These are phyloP conservation scores for Kitagawia praeruptora DNA, from an alignment of 129 eudicot species.

Conservation along the genomic window DNA sequence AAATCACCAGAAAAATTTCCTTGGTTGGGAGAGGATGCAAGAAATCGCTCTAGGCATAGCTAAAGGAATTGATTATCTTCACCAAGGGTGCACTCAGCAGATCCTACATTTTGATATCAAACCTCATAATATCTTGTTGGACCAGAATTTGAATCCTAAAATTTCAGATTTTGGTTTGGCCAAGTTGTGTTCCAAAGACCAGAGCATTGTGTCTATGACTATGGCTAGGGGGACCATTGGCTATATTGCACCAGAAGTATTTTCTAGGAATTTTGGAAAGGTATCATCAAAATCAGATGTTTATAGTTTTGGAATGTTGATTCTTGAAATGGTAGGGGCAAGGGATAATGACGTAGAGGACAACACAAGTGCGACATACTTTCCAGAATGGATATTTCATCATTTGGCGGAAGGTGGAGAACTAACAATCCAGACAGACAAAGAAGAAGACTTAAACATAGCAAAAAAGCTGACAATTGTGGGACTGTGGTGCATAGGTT, in stretches of 20 bases:
- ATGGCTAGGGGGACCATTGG: conserved; percentile 6
- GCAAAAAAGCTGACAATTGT: conserved; percentile 10
- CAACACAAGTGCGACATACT: conserved; percentile 2
- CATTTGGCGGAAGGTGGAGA: conserved; percentile 3
- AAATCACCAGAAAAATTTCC: background rate
- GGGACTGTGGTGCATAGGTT: conserved; percentile 12
- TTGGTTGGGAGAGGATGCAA: background rate
- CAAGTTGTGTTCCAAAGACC: conserved; percentile 7
- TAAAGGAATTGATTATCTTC: conserved; percentile 11
- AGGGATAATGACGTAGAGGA: background rate
- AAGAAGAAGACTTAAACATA: conserved; percentile 4
- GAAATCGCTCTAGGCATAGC: conserved; percentile 6
- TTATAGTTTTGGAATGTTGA: conserved; percentile 9
- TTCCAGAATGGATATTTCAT: conserved; percentile 6
- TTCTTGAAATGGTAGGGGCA: conserved; percentile 9
- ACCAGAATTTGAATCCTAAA: background rate
- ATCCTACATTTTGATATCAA: conserved; percentile 7
- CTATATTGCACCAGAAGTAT: conserved; percentile 6
- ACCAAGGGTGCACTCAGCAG: conserved; percentile 10
- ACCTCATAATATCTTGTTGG: conserved; percentile 2
- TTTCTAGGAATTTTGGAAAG: conserved; percentile 6
- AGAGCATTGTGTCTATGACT: conserved; percentile 5
- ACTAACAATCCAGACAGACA: background rate
- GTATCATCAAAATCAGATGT: conserved; percentile 9
- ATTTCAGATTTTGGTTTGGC: background rate